These are phyloP conservation scores for Triangularia verruculosa DNA, from an alignment of 2,329 filamentous ascomycete species.

Conservation along the genomic window DNA sequence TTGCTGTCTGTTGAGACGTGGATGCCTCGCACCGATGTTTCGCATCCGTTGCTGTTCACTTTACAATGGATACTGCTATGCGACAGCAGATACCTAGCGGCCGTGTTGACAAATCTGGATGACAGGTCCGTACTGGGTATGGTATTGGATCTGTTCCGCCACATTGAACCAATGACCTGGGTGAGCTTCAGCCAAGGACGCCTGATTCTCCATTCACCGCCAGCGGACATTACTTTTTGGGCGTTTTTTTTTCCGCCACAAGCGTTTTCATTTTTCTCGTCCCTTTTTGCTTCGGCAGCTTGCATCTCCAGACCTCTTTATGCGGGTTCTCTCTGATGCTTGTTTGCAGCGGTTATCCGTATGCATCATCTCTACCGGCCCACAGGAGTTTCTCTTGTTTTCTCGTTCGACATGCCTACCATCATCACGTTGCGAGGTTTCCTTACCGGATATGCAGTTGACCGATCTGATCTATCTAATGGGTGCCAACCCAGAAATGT, in stretches of 20 bases:
- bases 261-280: neutral
- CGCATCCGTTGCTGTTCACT: neutral
- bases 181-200: neutral
- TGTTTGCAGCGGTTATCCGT: neutral
- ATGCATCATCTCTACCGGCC: neutral
- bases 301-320: neutral
- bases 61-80: neutral
- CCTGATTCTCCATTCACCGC: neutral
- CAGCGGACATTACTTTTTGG: neutral
- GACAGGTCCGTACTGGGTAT: neutral
- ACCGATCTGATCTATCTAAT: neutral
- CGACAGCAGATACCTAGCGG: neutral
- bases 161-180: neutral
- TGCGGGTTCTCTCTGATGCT: neutral
- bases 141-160: neutral
- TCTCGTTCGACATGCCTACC: neutral
- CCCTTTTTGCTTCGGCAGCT: neutral
- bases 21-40: too few species aligned
- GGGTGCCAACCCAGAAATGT: neutral
- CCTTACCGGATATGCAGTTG: neutral
- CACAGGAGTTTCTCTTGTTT: neutral
- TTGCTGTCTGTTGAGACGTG: too few species aligned
- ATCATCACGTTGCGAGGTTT: neutral
- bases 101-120: neutral
- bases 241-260: neutral